Conservation (phyloP, 139 green algal genomes). For the Haematococcus sp. region DNA sequence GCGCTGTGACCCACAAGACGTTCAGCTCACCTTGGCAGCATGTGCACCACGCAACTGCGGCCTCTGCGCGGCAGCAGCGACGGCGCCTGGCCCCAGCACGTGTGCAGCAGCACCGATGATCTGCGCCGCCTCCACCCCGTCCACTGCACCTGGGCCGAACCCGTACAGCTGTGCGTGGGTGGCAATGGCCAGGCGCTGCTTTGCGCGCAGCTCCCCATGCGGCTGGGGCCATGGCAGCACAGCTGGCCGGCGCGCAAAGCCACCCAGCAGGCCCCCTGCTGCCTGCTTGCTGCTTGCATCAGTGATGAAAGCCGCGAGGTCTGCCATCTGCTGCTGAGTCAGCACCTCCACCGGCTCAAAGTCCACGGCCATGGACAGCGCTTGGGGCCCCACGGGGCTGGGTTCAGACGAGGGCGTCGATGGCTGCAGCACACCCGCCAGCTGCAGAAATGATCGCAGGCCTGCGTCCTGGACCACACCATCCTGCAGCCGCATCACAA, state of each 20-base stretch:
- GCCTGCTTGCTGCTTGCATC: background rate
- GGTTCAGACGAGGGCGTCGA: background rate
- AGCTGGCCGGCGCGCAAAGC: background rate
- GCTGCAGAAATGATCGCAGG: no score
- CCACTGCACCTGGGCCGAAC: background rate
- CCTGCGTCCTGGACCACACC: background rate
- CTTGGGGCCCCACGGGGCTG: no score
- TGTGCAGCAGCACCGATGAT: no score
- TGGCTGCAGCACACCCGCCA: no score
- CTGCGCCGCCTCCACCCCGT: background rate
- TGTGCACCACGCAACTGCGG: no score
- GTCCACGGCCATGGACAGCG: background rate
- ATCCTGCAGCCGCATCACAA: no score
- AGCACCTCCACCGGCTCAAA: slow-evolving; percentile 22
- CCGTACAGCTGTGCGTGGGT: slow-evolving; percentile 36
- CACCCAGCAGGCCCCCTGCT: background rate
- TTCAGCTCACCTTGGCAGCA: no score
- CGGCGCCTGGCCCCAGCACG: no score
- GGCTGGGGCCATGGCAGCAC: slow-evolving; percentile 28
- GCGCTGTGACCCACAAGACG: no score
- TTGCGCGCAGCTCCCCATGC: slow-evolving; percentile 22
- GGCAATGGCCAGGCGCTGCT: slow-evolving; percentile 29
- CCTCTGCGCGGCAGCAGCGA: no score
- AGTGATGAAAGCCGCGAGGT: slow-evolving; percentile 28
- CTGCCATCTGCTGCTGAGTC: slow-evolving; percentile 6